A percentile compares a stretch with the other conserved stretches of the same genome.
phyloP scores from a whole-genome alignment of 441 rosid genomes.

The Adansonia grandidieri region DNA sequence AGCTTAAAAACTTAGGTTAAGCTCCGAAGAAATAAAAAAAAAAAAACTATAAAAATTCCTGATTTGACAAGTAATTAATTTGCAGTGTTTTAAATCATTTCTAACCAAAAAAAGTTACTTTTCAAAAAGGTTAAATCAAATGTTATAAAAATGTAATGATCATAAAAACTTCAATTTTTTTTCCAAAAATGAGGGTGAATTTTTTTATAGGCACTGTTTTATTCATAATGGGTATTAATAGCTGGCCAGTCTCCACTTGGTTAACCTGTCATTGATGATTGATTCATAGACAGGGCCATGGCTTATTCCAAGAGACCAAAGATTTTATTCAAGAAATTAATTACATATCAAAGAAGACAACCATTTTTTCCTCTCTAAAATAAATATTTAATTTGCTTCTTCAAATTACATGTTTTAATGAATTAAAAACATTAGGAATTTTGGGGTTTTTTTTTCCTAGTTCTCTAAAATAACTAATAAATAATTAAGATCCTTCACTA shows the following conservation, averaged over 20 bases:
- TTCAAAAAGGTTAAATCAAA: constrained; percentile 31
- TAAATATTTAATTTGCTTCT: neutral
- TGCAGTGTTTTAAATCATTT: constrained; percentile 21
- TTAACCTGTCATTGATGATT: constrained; percentile 30
- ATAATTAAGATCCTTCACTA: neutral
- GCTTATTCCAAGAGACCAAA: neutral
- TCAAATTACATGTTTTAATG: constrained; percentile 6
- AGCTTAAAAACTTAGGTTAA: neutral
- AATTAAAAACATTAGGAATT: neutral
- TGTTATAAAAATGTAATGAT: constrained; percentile 39
- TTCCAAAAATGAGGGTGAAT: constrained; percentile 25
- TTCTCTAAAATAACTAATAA: neutral
- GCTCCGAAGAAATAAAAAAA: neutral
- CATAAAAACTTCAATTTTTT: constrained; percentile 11
- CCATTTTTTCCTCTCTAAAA: neutral
- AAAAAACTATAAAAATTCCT: neutral
- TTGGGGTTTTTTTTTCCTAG: neutral
- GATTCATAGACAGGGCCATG: constrained; percentile 15
- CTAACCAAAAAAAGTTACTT: neutral
- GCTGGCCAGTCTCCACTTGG: constrained; percentile 31
- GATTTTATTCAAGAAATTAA: neutral
- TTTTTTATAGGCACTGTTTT: constrained; percentile 33
- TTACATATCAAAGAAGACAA: neutral
- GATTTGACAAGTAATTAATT: neutral
- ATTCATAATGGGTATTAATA: constrained; percentile 31